Percentiles rank a stretch among this genome's conserved stretches.
phyloP scores from a whole-genome alignment of 805 yeast species.

The Ogataea parapolymorpha region DNA sequence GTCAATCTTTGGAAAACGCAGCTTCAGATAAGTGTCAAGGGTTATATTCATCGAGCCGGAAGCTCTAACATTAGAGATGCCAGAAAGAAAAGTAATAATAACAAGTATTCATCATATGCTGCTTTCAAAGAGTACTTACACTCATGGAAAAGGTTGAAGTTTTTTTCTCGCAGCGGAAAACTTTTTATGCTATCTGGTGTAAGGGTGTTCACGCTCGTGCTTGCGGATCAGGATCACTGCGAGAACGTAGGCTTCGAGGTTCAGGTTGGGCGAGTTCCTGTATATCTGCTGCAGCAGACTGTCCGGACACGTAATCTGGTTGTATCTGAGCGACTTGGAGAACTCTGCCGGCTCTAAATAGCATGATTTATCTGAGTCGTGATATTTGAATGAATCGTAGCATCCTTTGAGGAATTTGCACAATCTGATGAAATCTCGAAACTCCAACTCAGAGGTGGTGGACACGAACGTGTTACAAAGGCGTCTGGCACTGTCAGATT shows the following conservation, averaged over 20 bases:
- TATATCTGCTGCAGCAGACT: constrained; percentile 20
- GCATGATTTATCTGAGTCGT: constrained; percentile 29
- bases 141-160: background rate
- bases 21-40: constrained; percentile 64
- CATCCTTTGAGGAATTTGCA: constrained; percentile 32
- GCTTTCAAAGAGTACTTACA: constrained; percentile 13
- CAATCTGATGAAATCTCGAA: constrained; percentile 28
- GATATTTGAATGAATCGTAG: constrained; percentile 28
- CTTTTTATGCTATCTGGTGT: constrained; percentile 5
- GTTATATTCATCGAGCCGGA: constrained; percentile 77
- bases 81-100: constrained; percentile 60
- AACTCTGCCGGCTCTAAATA: constrained; percentile 29
- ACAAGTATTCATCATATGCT: constrained; percentile 28
- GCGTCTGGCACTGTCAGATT: constrained; percentile 15
- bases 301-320: constrained; percentile 25
- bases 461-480: constrained; percentile 22
- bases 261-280: constrained; percentile 18
- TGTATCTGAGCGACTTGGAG: constrained; percentile 23
- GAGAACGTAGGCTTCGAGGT: constrained; percentile 27
- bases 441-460: constrained; percentile 20
- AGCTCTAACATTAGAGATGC: constrained; percentile 91
- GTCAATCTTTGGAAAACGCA: constrained; percentile 1
- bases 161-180: constrained; percentile 1
- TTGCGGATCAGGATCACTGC: constrained; percentile 29
- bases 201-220: constrained; percentile 15